Evolutionary conservation across 192 early-diverging fungal genomes (phyloP).

Genomic region (Linnemannia hyalina): DNA sequence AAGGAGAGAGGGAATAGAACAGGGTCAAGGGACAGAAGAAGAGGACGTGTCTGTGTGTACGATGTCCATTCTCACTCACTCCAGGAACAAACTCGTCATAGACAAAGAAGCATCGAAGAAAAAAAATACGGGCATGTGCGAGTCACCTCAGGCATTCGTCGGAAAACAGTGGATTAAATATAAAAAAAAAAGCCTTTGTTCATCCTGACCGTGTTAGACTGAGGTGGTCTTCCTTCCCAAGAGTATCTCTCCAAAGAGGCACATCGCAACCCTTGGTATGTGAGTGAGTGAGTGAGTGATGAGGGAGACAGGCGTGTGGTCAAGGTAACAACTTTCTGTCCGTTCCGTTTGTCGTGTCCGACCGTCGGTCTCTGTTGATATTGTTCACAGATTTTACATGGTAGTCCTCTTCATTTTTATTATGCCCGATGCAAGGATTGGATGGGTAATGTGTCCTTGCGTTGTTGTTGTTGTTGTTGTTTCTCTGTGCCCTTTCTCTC

Average conservation of each 20-base stretch:
- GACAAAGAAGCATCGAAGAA: neutral
- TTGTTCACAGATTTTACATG: neutral
- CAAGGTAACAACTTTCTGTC: neutral
- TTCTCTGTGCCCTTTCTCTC: neutral
- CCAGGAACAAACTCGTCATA: neutral
- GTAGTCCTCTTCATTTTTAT: neutral
- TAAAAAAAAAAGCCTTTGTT: neutral
- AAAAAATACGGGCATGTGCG: neutral
- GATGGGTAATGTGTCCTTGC: constrained; percentile 3
- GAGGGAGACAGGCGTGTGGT: neutral
- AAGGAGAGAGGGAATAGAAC: neutral
- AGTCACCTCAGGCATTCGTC: neutral
- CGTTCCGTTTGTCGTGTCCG: neutral
- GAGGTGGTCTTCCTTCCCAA: neutral
- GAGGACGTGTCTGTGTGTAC: constrained; percentile 4
- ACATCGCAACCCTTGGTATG: neutral
- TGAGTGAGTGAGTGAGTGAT: neutral
- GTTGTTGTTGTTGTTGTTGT: neutral
- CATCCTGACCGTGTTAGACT: neutral
- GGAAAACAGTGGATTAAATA: neutral
- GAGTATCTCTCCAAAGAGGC: neutral
- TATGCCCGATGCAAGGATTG: constrained; percentile 2
- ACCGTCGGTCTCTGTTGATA: neutral
- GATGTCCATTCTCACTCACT: neutral
- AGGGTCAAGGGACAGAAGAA: neutral